Conservation (phyloP, 306 rosid species). For the Crotalaria pallida region DNA sequence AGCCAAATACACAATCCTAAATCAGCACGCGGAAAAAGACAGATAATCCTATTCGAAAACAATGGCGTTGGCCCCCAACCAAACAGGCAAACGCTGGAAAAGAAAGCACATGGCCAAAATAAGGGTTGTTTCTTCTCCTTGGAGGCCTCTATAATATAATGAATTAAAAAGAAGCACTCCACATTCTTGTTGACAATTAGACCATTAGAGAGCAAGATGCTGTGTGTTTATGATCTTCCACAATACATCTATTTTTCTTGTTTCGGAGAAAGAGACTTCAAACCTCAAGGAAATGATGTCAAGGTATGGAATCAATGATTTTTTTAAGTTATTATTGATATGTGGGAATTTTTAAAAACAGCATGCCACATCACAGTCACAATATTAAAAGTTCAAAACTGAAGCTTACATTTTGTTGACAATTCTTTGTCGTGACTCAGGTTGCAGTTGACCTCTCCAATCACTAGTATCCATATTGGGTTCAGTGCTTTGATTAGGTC, state of each 20-base stretch:
- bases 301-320: not conserved
- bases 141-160: conserved; percentile 7
- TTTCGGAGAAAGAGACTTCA: not conserved
- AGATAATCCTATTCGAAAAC: not conserved
- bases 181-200: not conserved
- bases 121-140: not conserved
- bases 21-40: not conserved
- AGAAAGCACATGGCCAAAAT: not conserved
- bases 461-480: conserved; percentile 36
- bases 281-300: not conserved
- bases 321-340: not conserved
- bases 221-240: not conserved
- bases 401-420: conserved; percentile 46
- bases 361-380: not conserved
- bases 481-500: conserved; percentile 38
- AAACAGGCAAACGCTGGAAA: conserved; percentile 2
- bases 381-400: conserved; percentile 2
- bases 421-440: conserved; percentile 47
- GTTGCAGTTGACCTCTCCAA: conserved; percentile 39
- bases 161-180: not conserved
- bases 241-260: not conserved
- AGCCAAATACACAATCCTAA: not conserved
- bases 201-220: not conserved
- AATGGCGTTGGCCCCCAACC: not conserved
- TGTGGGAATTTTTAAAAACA: not conserved